Conservation (phyloP, 768 basidiomycete genomes). For the Auriscalpium vulgare region DNA sequence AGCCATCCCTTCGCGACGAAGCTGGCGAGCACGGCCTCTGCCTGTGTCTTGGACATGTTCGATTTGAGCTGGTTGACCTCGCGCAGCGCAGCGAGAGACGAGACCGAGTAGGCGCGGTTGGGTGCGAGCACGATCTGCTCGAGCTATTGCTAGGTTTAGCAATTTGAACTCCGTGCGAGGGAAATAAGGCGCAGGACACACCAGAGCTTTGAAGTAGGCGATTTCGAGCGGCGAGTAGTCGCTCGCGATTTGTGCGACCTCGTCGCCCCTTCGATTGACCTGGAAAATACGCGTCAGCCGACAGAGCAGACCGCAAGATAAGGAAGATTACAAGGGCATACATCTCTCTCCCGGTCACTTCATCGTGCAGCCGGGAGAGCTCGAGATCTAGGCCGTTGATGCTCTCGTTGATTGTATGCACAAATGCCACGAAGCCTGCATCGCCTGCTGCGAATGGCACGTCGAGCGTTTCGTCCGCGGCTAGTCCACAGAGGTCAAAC, state of each 20-base stretch:
- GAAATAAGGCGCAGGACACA: conserved; percentile 20
- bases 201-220: conserved; percentile 76
- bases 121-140: conserved; percentile 85
- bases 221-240: conserved; percentile 77
- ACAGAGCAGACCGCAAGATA: neutral
- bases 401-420: conserved; percentile 49
- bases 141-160: conserved; percentile 40
- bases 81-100: conserved; percentile 69
- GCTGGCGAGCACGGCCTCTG: conserved; percentile 62
- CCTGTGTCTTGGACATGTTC: conserved; percentile 69
- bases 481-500: conserved; percentile 25
- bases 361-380: conserved; percentile 55
- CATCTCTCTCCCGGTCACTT: conserved; percentile 53
- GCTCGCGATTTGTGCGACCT: conserved; percentile 77
- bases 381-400: conserved; percentile 70
- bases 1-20: conserved; percentile 84
- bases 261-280: conserved; percentile 79
- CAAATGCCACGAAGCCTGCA: conserved; percentile 52
- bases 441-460: conserved; percentile 33
- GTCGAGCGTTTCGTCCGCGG: conserved; percentile 42
- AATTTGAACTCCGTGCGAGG: neutral
- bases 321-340: conserved; percentile 56
- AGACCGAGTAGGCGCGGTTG: conserved; percentile 64
- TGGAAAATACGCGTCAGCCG: conserved; percentile 20
- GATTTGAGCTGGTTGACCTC: conserved; percentile 47